Evolutionary conservation across 2,329 filamentous ascomycete species (phyloP).

Genomic region (Boeremia lycopersici): DNA sequence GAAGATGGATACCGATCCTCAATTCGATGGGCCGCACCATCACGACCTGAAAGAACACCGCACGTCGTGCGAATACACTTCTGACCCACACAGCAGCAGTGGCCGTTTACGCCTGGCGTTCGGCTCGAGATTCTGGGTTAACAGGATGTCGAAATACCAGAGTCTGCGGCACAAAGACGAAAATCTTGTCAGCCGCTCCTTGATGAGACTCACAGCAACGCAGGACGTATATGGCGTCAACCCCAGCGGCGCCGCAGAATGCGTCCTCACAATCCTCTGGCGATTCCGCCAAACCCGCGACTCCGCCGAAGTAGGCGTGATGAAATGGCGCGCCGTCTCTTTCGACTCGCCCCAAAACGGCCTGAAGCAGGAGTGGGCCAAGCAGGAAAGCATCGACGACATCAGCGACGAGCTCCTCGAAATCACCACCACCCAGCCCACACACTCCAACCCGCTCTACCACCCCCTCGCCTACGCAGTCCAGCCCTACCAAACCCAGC

Average conservation of each 20-base stretch:
- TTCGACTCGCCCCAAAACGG: conserved; percentile 18
- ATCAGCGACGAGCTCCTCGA: conserved; percentile 11
- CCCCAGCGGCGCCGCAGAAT: conserved; percentile 30
- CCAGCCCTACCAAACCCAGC: conserved; percentile 19
- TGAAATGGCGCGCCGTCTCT: conserved; percentile 44
- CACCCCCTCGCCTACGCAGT: conserved; percentile 23
- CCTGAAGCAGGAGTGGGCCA: conserved; percentile 22
- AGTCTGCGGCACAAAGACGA: conserved; percentile 26
- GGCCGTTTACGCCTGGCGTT: conserved; percentile 45
- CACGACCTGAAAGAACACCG: conserved; percentile 31
- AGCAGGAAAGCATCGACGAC: conserved; percentile 21
- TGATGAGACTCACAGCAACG: conserved; percentile 49
- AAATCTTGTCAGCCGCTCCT: conserved; percentile 35
- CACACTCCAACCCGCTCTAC: conserved; percentile 20
- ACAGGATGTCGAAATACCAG: conserved; percentile 41
- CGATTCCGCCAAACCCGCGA: conserved; percentile 42
- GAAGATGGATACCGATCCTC: conserved; percentile 26
- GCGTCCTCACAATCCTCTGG: conserved; percentile 48
- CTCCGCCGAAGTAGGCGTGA: conserved; percentile 35
- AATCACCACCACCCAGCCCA: not conserved
- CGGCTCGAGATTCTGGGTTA: conserved; percentile 53
- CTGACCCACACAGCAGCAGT: conserved; percentile 19
- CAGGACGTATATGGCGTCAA: conserved; percentile 51
- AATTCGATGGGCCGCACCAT: conserved; percentile 27
- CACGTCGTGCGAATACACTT: conserved; percentile 28